A percentile compares a stretch with the other conserved stretches of the same genome.
Evolutionary conservation across 2,329 filamentous ascomycete species (phyloP).

Genomic region (Conoideocrella luteorostrata): DNA sequence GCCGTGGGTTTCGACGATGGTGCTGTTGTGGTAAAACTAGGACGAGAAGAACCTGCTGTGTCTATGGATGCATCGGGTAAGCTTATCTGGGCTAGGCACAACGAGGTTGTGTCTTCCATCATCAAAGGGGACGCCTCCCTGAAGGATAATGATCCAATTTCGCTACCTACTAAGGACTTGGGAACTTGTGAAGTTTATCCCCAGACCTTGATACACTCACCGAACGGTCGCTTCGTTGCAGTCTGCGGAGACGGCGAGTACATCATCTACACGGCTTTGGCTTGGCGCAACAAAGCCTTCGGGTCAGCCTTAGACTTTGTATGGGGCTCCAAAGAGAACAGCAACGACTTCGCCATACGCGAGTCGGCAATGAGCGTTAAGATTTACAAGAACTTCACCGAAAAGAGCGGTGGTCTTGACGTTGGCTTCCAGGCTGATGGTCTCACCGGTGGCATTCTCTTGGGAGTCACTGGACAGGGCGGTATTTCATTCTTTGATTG

Average conservation of each 20-base stretch:
- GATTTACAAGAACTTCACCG: slow-evolving; percentile 96
- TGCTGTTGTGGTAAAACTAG: slow-evolving; percentile 95
- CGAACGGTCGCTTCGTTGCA: slow-evolving; percentile 79
- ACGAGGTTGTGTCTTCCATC: slow-evolving; percentile 88
- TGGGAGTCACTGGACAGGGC: slow-evolving; percentile 91
- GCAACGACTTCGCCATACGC: slow-evolving; percentile 95
- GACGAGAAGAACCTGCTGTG: slow-evolving; percentile 91
- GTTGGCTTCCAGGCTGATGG: slow-evolving; percentile 94
- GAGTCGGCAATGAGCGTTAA: slow-evolving; percentile 93
- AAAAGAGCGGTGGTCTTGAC: slow-evolving; percentile 81
- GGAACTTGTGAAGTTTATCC: slow-evolving; percentile 96
- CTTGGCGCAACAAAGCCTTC: slow-evolving; percentile 96
- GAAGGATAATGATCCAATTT: slow-evolving; percentile 85
- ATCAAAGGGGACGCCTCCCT: slow-evolving; percentile 82
- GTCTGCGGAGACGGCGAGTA: slow-evolving; percentile 94
- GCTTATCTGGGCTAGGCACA: slow-evolving; percentile 91
- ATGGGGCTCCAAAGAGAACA: slow-evolving; percentile 95
- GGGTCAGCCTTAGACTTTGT: slow-evolving; percentile 93
- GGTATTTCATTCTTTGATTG: slow-evolving; percentile 96
- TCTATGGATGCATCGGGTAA: slow-evolving; percentile 97
- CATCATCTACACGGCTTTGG: slow-evolving; percentile 95
- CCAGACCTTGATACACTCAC: slow-evolving; percentile 89
- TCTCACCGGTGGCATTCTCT: slow-evolving; percentile 77
- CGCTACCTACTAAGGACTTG: slow-evolving; percentile 85
- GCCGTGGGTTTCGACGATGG: slow-evolving; percentile 97